Base-by-base conservation (phyloP, 225 moss, liverwort and hornwort species). In the Polytrichum formosum region DNA sequence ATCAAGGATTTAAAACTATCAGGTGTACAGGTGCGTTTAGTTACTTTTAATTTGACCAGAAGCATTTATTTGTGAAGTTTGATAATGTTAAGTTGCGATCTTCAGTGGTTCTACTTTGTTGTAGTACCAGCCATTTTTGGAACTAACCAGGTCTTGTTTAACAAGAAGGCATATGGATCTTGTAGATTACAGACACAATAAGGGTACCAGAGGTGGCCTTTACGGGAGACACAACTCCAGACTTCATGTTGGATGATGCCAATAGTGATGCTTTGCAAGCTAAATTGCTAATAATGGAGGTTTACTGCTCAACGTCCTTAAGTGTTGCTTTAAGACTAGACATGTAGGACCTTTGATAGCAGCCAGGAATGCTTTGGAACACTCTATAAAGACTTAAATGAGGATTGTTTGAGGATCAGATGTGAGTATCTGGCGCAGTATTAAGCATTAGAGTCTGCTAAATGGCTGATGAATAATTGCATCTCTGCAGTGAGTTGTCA, bases 231-330 rank as follows among this genome's bases (percentile, higher is more conserved):
- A 97, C 96, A 22, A 97, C 92, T 62, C 76, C 88, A 29, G 96
- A 97, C 70, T 97, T 97, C 62, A 86, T 97, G 3, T 71, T 90
- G 68, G 89, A 97, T 58, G 81, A 87, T 63, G 89, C 81, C 54
- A 97, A 97, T 63, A 67, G 31, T 72, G 96, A 97, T 79, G 92
- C 81, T 62, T 73, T 97, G 64, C 90, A 86, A 68, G 96, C 96
- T 60, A 94, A 94, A 75, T 74, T 97, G 71, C 92, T 97, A 18
- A 91, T 94, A 26, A 92, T 97, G 96, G 94, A 97, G 85, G 96
- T 93, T 19, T 28, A 69, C 28, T 53, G 27, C 21, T 55, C 46
- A 46, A 46, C 46, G 16, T 1, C 18, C 33, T 10, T 56, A 5
- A 56, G 13, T 46, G 46, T 46, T 16, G 46, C 37, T 46, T 46